Percentiles rank a stretch among this genome's conserved stretches.
These are phyloP conservation scores for Caloboletus firmus DNA, from an alignment of 1,284 basidiomycete genomes.

Conservation along the genomic window DNA sequence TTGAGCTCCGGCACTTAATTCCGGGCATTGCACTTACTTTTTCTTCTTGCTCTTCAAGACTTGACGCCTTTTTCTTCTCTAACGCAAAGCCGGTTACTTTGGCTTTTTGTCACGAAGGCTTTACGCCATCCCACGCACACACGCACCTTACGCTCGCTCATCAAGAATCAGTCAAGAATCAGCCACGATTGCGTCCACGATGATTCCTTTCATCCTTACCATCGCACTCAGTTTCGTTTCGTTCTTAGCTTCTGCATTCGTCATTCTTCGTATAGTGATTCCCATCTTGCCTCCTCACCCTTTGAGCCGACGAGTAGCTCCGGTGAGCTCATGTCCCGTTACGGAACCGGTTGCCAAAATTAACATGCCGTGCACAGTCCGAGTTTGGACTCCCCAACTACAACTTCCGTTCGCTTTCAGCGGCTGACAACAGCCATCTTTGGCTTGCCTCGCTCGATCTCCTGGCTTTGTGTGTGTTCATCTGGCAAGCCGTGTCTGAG, in stretches of 20 bases:
- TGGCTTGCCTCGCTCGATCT: conserved; percentile 69
- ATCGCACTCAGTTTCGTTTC: conserved; percentile 66
- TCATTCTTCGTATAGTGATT: conserved; percentile 68
- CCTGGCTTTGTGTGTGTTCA: conserved; percentile 55
- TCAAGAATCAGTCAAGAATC: conserved; percentile 20
- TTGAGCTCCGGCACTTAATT: conserved; percentile 8
- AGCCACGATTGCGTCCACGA: conserved; percentile 38
- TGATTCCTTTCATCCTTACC: conserved; percentile 65
- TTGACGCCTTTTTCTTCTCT: background rate
- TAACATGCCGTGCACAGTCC: conserved; percentile 44
- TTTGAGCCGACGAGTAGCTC: conserved; percentile 66
- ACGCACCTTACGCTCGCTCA: conserved; percentile 49
- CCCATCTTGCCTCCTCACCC: conserved; percentile 70
- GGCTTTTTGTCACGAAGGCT: conserved; percentile 28
- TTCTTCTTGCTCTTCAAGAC: conserved; percentile 14
- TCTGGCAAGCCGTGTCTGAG: conserved; percentile 64
- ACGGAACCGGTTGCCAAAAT: background rate
- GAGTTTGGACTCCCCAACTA: conserved; percentile 66
- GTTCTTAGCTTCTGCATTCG: conserved; percentile 66
- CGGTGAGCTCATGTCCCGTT: conserved; percentile 45
- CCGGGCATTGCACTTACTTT: background rate
- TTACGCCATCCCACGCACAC: conserved; percentile 38
- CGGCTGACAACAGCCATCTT: conserved; percentile 65
- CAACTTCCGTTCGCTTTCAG: conserved; percentile 56
- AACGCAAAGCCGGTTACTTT: conserved; percentile 14